Percentiles rank a stretch among this genome's conserved stretches.
phyloP scores from a whole-genome alignment of 2,329 filamentous ascomycete genomes.

The Pyricularia sp. region DNA sequence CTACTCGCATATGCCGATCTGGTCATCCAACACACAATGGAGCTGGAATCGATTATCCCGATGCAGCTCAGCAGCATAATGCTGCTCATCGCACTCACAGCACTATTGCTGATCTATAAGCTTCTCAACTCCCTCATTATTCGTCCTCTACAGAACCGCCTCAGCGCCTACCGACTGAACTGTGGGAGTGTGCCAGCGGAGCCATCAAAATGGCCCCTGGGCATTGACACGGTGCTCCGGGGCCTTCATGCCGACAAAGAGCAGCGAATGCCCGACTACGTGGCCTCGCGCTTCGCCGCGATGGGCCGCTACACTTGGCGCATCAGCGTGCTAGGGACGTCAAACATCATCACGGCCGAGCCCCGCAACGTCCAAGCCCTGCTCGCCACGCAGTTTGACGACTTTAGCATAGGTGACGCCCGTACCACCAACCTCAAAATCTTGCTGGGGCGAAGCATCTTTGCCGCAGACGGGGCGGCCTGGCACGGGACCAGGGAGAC shows the following conservation, averaged over 20 bases:
- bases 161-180: neutral
- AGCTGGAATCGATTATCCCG: too few relatives aligned
- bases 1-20: too few relatives aligned
- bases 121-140: too few relatives aligned
- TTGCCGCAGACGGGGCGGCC: slow-evolving; percentile 12
- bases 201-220: slow-evolving; percentile 26
- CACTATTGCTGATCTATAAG: too few relatives aligned
- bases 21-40: too few relatives aligned
- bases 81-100: too few relatives aligned
- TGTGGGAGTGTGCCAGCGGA: neutral
- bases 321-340: neutral
- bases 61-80: too few relatives aligned
- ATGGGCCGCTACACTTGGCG: slow-evolving; percentile 47
- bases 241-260: slow-evolving; percentile 46
- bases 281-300: slow-evolving; percentile 29
- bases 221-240: slow-evolving; percentile 47
- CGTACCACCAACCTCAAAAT: slow-evolving; percentile 8
- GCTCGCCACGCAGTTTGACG: slow-evolving; percentile 29
- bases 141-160: too few relatives aligned
- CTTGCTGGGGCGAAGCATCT: slow-evolving; percentile 9
- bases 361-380: slow-evolving; percentile 29
- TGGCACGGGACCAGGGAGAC: slow-evolving; percentile 45
- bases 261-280: slow-evolving; percentile 31
- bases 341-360: slow-evolving; percentile 18
- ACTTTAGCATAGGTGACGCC: slow-evolving; percentile 21